Evolutionary conservation across 352 stramenopile genomes (phyloP).

Genomic region (Pythium phragmiticola): DNA sequence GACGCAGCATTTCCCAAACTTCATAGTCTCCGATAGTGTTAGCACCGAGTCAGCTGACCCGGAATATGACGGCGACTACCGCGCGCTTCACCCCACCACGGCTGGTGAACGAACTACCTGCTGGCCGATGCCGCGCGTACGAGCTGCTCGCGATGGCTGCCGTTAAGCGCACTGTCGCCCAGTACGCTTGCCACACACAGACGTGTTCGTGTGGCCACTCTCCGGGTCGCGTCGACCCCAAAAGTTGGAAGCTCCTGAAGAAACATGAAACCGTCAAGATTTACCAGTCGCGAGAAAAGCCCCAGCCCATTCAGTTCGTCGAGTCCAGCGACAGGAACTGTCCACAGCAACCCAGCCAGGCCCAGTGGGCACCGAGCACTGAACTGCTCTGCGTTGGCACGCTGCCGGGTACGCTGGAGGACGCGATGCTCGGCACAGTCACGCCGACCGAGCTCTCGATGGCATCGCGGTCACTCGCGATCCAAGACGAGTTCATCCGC

Average conservation of each 20-base stretch:
- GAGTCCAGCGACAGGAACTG: not conserved
- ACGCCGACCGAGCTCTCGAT: constrained; percentile 10
- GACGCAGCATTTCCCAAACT: too few relatives aligned
- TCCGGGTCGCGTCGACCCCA: not conserved
- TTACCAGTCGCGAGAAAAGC: constrained; percentile 4
- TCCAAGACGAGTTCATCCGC: constrained; percentile 13
- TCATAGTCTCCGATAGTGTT: too few relatives aligned
- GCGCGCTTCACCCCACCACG: not conserved
- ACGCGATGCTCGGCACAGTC: constrained; percentile 16
- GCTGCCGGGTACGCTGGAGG: constrained; percentile 12
- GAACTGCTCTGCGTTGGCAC: constrained; percentile 10
- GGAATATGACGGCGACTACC: too few relatives aligned
- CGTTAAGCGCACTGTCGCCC: not conserved
- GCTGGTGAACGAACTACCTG: not conserved
- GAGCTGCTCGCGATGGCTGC: constrained; percentile 5
- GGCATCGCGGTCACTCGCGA: not conserved
- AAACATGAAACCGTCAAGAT: constrained; percentile 7
- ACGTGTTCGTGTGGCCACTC: not conserved
- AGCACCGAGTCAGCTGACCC: too few relatives aligned
- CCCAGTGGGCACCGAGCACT: not conserved
- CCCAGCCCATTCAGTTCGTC: not conserved
- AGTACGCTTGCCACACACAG: constrained; percentile 4
- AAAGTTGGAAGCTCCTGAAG: constrained; percentile 6
- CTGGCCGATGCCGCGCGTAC: constrained; percentile 7
- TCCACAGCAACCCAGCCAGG: not conserved